Evolutionary conservation across 495 filamentous ascomycete species (phyloP), one percentile per base, ranked within the genome.

Genomic region (Penicillium subrubescens): DNA sequence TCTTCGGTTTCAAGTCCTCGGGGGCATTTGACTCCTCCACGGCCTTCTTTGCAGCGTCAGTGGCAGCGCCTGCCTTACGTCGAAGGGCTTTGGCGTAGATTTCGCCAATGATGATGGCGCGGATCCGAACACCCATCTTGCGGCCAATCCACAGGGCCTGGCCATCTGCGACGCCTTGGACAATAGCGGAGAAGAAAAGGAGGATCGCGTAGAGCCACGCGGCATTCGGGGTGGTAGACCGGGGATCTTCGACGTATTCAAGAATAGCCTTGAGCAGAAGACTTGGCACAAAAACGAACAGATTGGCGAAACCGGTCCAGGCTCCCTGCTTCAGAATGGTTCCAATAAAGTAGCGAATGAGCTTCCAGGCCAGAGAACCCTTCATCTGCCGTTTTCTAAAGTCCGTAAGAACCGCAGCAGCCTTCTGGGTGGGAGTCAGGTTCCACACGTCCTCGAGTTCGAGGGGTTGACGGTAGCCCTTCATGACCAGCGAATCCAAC

Each of bases 61-160:
- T 80, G 33, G 89, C 89, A 10, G 93, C 87, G 48, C 92, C 88
- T 33, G 92, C 94, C 75, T 95, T 96, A 48, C 96, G 88, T 64
- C 94, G 86, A n/a, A 99, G 83, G 5, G 96, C 92, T 77, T 99
- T 99, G 41, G 94, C 91, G 73, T 98, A 99, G 43, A 99, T 93
- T 72, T 99, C 96, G 52, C 96, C 96, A 69, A 99, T 91, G 46
- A 99, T 92, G 68, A 99, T 93, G 27, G 96, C 93, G 41, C 94
- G 91, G 39, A 98, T 81, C 58, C 90, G 89, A 66, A 99, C 92
- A 75, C 94, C 96, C 59, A 98, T 92, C 74, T 92, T 96, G 50
- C 96, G 89, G 19, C 96, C 96, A 58, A 96, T 89, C 86, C 88
- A 98, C 0, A 99, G 85, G n/a, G 93, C 91, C 74, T 97, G 93